These are phyloP conservation scores for Trichosporon ovoides DNA, from an alignment of 1,284 basidiomycete species.

Conservation along the genomic window DNA sequence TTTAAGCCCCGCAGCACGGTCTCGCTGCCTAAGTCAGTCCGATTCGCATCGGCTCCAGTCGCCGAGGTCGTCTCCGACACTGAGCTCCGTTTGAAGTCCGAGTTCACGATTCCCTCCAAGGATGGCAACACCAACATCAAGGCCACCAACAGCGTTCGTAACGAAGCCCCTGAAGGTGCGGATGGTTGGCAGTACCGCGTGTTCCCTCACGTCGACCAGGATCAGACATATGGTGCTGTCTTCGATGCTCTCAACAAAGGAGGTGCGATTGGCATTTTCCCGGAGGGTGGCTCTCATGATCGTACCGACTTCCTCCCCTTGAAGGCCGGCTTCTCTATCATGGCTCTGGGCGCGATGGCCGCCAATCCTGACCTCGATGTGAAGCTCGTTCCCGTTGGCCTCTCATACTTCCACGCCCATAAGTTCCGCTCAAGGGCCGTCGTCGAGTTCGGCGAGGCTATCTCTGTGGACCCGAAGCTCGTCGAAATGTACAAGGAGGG, in stretches of 20 bases:
- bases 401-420: slow-evolving; percentile 94
- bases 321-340: slow-evolving; percentile 92
- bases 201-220: slow-evolving; percentile 82
- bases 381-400: slow-evolving; percentile 87
- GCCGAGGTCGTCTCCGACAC: slow-evolving; percentile 86
- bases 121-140: slow-evolving; percentile 59
- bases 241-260: slow-evolving; percentile 82
- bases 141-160: slow-evolving; percentile 63
- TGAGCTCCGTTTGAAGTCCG: slow-evolving; percentile 72
- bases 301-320: slow-evolving; percentile 88
- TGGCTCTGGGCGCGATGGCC: slow-evolving; percentile 97
- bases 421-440: slow-evolving; percentile 92
- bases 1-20: slow-evolving; percentile 79
- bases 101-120: slow-evolving; percentile 58
- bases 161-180: slow-evolving; percentile 50
- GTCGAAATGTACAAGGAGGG: slow-evolving; percentile 89
- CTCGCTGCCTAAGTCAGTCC: slow-evolving; percentile 76
- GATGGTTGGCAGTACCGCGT: slow-evolving; percentile 68
- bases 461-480: slow-evolving; percentile 79
- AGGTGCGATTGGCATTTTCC: slow-evolving; percentile 91
- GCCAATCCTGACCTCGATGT: slow-evolving; percentile 77
- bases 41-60: slow-evolving; percentile 75
- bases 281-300: slow-evolving; percentile 96
- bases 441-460: slow-evolving; percentile 88
- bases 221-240: slow-evolving; percentile 90